These are phyloP conservation scores for Carpinus fangiana DNA, from an alignment of 306 rosid species.

Conservation along the genomic window DNA sequence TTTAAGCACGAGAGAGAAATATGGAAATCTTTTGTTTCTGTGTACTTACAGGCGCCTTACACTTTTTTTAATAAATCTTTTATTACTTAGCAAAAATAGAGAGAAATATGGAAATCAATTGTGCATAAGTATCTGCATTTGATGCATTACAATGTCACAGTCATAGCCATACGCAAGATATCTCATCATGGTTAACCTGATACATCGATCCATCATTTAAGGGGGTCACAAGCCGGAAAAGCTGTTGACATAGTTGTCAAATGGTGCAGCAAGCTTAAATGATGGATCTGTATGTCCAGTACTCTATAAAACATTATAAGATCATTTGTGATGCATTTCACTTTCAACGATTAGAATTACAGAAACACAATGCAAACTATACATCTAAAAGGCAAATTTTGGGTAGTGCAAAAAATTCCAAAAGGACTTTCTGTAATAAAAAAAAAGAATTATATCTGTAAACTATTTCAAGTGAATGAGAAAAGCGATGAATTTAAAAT, in stretches of 20 bases:
- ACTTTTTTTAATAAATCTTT: no score
- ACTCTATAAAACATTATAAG: not conserved
- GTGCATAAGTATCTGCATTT: not conserved
- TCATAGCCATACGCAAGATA: not conserved
- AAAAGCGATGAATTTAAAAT: not conserved
- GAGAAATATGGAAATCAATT: not conserved
- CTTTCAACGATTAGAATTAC: not conserved
- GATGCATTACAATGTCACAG: not conserved
- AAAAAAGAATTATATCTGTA: not conserved
- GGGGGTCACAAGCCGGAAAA: not conserved
- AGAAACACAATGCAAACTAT: not conserved
- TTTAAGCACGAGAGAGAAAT: not conserved
- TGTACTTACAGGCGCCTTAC: no score
- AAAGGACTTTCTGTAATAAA: not conserved
- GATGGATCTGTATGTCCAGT: not conserved
- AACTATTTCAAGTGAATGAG: not conserved
- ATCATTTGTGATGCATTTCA: not conserved
- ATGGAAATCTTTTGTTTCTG: not conserved
- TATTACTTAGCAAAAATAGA: no score
- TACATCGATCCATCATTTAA: not conserved
- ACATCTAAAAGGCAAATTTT: not conserved
- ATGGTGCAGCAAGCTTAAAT: not conserved
- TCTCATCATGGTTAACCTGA: not conserved
- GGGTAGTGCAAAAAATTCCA: not conserved
- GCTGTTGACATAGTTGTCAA: not conserved